A percentile compares a stretch with the other conserved stretches of the same genome.
These are phyloP conservation scores for Penicillium sp. DNA, from an alignment of 2,329 filamentous ascomycete genomes.

Conservation along the genomic window DNA sequence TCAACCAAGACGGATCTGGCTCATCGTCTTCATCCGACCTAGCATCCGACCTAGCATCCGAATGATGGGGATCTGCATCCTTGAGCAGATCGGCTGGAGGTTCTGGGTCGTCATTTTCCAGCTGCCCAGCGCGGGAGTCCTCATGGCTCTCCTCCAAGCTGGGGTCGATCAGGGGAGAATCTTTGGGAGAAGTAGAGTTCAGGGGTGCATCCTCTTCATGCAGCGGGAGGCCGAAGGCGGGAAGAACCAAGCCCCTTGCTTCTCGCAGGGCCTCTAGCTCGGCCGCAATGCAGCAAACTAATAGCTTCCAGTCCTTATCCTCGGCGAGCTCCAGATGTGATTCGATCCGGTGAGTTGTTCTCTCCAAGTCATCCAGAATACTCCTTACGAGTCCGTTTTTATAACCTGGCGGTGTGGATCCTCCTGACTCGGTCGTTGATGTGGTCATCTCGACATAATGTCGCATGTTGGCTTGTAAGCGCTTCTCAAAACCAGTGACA, in stretches of 20 bases:
- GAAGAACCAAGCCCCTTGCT: conserved; percentile 39
- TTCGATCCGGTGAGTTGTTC: conserved; percentile 50
- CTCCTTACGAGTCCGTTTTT: conserved; percentile 29
- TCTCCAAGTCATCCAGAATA: conserved; percentile 49
- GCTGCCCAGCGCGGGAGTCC: conserved; percentile 18
- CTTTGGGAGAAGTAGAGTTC: conserved; percentile 12
- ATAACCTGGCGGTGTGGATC: conserved; percentile 13
- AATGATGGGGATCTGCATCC: conserved; percentile 27
- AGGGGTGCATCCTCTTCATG: conserved; percentile 16
- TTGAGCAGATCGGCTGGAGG: conserved; percentile 40
- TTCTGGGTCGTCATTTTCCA: conserved; percentile 34
- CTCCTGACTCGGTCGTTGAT: conserved; percentile 15
- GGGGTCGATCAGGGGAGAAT: conserved; percentile 7
- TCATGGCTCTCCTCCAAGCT: conserved; percentile 2
- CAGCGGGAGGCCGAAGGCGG: conserved; percentile 32
- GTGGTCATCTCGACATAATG: conserved; percentile 30
- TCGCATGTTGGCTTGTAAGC: conserved; percentile 35
- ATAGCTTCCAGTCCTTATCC: conserved; percentile 58
- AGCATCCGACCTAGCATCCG: conserved; percentile 21
- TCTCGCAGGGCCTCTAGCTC: conserved; percentile 58
- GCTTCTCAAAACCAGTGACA: conserved; percentile 53
- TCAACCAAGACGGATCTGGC: conserved; percentile 46
- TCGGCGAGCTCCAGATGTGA: conserved; percentile 53
- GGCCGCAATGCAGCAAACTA: conserved; percentile 62
- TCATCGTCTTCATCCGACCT: conserved; percentile 45